phyloP scores from a whole-genome alignment of 2,329 filamentous ascomycete genomes.

The Catunica adiposa region DNA sequence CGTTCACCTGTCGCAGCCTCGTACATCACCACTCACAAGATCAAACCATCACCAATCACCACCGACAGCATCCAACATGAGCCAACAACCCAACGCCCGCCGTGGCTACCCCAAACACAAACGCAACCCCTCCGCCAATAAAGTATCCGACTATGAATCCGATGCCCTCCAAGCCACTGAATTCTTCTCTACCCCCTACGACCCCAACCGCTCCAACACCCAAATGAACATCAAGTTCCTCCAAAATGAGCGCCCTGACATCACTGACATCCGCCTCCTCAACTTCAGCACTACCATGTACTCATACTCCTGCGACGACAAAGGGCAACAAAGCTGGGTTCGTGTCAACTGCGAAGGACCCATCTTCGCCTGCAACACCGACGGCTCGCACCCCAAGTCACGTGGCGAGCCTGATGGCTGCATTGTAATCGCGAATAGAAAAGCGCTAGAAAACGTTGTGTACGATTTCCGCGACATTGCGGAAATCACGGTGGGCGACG shows the following conservation, averaged over 20 bases:
- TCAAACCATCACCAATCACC: not conserved
- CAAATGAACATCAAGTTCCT: slow-evolving; percentile 80
- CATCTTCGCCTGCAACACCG: slow-evolving; percentile 46
- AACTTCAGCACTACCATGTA: slow-evolving; percentile 81
- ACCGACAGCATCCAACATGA: slow-evolving; percentile 22
- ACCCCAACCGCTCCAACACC: slow-evolving; percentile 53
- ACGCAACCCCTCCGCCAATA: slow-evolving; percentile 26
- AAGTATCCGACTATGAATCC: slow-evolving; percentile 48
- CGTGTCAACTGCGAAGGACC: slow-evolving; percentile 75
- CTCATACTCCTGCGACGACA: slow-evolving; percentile 61
- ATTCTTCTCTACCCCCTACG: slow-evolving; percentile 25
- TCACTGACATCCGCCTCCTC: slow-evolving; percentile 58
- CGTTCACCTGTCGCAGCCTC: too few species aligned
- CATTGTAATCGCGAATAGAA: slow-evolving; percentile 58
- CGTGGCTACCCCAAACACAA: slow-evolving; percentile 22
- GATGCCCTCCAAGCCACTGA: slow-evolving; percentile 38
- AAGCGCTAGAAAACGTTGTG: slow-evolving; percentile 45
- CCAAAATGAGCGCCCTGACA: slow-evolving; percentile 59
- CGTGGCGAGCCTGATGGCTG: slow-evolving; percentile 22
- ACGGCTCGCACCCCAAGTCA: not conserved
- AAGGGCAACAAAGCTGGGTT: slow-evolving; percentile 51
- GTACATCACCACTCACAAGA: not conserved
- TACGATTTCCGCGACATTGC: slow-evolving; percentile 23
- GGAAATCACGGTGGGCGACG: slow-evolving; percentile 45
- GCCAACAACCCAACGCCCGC: slow-evolving; percentile 25